Base-by-base conservation (phyloP, 2,329 filamentous ascomycete species). In the Cladosporium sp. region DNA sequence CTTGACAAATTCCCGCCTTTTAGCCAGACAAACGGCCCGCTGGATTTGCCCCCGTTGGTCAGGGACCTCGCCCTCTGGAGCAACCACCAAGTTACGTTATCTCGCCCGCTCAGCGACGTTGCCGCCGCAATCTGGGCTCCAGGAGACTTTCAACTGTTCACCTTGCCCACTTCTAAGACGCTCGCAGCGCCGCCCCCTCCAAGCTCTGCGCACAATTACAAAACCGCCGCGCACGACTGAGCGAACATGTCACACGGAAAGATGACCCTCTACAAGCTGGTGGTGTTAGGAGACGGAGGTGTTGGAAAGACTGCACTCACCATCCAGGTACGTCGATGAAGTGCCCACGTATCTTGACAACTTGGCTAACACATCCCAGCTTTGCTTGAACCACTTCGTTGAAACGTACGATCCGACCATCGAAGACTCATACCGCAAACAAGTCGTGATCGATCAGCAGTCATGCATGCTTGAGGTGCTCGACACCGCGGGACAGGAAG, bases 261-360 rank as follows among this genome's bases (percentile, higher is more conserved):
- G 58, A 69, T 69, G 66, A 69, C 66, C 19, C 53, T 69, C 56
- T 95, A 96, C 75, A 95, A 95, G 76, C 76, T 96, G 75, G 93
- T 99, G 55, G 93, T 97, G 56, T 91, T 99, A 60, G 93, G 93
- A 64, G 93, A 95, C 66, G 93, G 93, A 80, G 93, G 93, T 72
- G 93, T 99, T 60, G 93, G 93, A 77, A 99, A 99, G 80, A 97
- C 92, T 56, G 97, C 93, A 76, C 82, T 99, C 79, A 97, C 93
- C 53, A 97, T 99, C 68, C 93, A 97, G 58, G 64, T 66, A 52
- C 36, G 55, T 41, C 19, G 39, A 18, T 12, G 18, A 40, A 17
- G 17, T 15, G 22, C 30, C 8, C 8, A 30, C 22, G 22, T 27
- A 9, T 9, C 22, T 27, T 9, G 5, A 27, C 22, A n/a, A n/a